Conservation (phyloP, 257 asterid genomes). For the Solanum pinnatisectum region DNA sequence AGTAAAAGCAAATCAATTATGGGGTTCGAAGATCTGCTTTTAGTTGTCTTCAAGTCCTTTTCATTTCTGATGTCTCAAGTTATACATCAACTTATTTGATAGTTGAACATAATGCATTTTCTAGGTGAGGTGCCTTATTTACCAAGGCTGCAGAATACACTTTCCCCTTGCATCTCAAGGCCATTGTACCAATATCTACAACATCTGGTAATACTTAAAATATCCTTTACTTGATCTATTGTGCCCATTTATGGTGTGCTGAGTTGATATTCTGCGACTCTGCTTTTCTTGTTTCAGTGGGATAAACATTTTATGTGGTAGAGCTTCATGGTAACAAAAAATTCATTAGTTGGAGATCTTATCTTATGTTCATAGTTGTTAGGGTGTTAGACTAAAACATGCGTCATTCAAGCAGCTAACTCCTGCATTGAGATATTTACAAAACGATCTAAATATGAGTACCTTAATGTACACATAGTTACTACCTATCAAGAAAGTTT, state of each 20-base stretch:
- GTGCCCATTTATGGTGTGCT: background rate
- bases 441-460: background rate
- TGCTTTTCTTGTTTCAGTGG: background rate
- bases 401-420: background rate
- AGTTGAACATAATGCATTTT: background rate
- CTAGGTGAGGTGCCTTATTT: conserved; percentile 44
- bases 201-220: conserved; percentile 37
- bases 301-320: background rate
- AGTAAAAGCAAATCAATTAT: background rate
- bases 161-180: conserved; percentile 32
- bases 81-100: background rate
- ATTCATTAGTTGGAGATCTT: background rate
- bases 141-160: conserved; percentile 24
- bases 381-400: background rate
- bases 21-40: background rate
- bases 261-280: background rate
- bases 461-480: background rate
- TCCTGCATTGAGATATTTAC: background rate
- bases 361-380: background rate
- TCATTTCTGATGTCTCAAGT: background rate
- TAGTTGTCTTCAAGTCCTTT: background rate
- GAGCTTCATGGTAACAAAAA: background rate
- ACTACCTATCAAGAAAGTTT: background rate
- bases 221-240: background rate
- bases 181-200: conserved; percentile 44